A percentile compares a stretch with the other conserved stretches of the same genome.
Evolutionary conservation across 2,329 filamentous ascomycete genomes (phyloP).

Genomic region (Aspergillus puulaauensis): DNA sequence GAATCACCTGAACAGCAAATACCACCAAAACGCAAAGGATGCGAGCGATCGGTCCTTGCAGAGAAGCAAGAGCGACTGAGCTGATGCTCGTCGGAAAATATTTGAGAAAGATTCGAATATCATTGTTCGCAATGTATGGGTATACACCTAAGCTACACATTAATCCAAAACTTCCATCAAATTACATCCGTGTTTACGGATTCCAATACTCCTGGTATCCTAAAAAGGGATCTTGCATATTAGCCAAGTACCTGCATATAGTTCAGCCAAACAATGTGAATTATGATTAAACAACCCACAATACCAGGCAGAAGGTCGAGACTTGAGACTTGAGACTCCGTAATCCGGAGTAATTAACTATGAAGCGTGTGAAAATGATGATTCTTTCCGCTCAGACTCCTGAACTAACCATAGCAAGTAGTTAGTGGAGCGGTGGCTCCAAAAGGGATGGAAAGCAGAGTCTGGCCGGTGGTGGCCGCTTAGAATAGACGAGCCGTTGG

Average conservation of each 20-base stretch:
- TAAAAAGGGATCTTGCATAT: neutral
- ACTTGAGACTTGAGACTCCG: neutral
- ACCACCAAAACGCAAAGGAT: neutral
- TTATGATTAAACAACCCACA: neutral
- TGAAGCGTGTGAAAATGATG: neutral
- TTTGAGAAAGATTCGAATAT: conserved; percentile 2
- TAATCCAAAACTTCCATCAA: neutral
- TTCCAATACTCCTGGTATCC: neutral
- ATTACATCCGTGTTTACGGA: neutral
- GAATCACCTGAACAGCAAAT: conserved; percentile 1
- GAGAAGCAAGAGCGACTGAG: neutral
- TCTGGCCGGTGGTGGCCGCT: neutral
- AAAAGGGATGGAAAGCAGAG: neutral
- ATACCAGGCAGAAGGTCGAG: neutral
- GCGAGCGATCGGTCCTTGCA: neutral
- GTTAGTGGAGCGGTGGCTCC: conserved; percentile 1
- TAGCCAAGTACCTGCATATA: neutral
- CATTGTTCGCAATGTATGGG: conserved; percentile 3
- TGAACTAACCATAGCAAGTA: conserved; percentile 7
- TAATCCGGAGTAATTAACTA: neutral
- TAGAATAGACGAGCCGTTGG: neutral
- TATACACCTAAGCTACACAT: neutral
- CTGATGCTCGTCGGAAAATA: neutral
- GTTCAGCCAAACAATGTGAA: neutral
- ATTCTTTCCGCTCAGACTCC: neutral